Evolutionary conservation across 2,329 filamentous ascomycete species (phyloP).

Genomic region (Volutella citrinella): DNA sequence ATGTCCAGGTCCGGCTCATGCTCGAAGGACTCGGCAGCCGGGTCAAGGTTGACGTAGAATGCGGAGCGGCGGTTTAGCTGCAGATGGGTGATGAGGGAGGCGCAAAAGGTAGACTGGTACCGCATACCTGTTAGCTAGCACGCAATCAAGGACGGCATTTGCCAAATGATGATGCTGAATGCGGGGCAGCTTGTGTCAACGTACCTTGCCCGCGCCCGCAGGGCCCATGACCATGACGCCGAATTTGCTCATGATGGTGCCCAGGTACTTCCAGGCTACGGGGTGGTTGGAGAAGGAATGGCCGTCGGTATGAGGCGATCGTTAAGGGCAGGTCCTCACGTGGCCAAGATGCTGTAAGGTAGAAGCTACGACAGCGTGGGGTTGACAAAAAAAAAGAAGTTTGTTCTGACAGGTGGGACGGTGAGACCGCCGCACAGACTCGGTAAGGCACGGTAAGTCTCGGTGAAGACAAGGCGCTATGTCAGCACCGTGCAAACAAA

Average conservation of each 20-base stretch:
- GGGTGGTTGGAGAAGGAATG: conserved; percentile 7
- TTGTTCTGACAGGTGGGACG: too few relatives aligned
- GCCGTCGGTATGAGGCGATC: too few relatives aligned
- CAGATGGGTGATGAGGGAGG: conserved; percentile 87
- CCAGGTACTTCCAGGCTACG: conserved; percentile 5
- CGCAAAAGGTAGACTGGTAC: conserved; percentile 83
- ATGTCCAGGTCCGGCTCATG: conserved; percentile 94
- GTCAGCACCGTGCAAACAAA: too few relatives aligned
- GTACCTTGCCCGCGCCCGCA: conserved; percentile 86
- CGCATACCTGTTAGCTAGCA: conserved; percentile 11
- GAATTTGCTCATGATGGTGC: conserved; percentile 78
- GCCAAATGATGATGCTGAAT: conserved; percentile 10
- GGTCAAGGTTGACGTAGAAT: conserved; percentile 98
- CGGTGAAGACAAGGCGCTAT: too few relatives aligned
- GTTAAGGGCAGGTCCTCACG: too few relatives aligned
- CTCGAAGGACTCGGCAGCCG: conserved; percentile 87
- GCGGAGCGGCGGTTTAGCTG: conserved; percentile 87
- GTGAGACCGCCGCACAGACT: too few relatives aligned
- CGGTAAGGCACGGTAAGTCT: too few relatives aligned
- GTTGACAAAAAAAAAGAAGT: too few relatives aligned
- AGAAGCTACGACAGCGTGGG: too few relatives aligned
- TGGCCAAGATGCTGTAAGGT: too few relatives aligned
- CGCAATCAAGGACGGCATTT: conserved; percentile 16
- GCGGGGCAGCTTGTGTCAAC: conserved; percentile 15
- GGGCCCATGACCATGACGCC: conserved; percentile 95